These are phyloP conservation scores for Sclerospora graminicola DNA, from an alignment of 352 stramenopile species.

Conservation along the genomic window DNA sequence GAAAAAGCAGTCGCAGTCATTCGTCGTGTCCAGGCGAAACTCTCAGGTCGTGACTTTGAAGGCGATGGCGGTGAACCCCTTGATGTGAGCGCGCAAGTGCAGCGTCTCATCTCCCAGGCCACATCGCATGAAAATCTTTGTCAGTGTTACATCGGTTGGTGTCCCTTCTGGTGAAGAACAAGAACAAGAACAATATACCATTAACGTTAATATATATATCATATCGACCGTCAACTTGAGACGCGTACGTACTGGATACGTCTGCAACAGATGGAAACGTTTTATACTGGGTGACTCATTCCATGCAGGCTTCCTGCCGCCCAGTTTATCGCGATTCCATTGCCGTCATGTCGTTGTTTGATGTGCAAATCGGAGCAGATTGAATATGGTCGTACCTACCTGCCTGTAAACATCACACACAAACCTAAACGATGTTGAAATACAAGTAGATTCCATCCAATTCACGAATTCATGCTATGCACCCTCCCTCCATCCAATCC, in stretches of 20 bases:
- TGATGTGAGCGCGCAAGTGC: constrained; percentile 81
- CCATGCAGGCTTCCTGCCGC: no score
- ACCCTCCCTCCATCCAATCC: no score
- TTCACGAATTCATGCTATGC: no score
- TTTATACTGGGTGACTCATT: constrained; percentile 7
- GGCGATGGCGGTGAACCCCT: constrained; percentile 50
- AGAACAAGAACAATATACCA: not conserved
- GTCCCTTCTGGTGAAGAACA: constrained; percentile 68
- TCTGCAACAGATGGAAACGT: not conserved
- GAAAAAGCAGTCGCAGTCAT: constrained; percentile 96
- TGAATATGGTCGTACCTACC: no score
- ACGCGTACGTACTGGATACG: not conserved
- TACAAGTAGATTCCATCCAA: no score
- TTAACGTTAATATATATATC: not conserved
- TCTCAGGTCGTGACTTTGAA: constrained; percentile 97
- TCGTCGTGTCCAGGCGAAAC: constrained; percentile 97
- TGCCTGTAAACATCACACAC: no score
- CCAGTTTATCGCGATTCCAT: no score
- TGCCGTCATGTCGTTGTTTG: no score
- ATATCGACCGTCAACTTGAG: no score
- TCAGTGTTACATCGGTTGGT: constrained; percentile 99
- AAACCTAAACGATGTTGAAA: no score
- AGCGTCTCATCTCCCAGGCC: constrained; percentile 96
- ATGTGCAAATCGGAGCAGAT: no score
- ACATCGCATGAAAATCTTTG: constrained; percentile 98